Conservation (phyloP, 192 early-diverging fungal genomes). For the Backusella tarrabulga region DNA sequence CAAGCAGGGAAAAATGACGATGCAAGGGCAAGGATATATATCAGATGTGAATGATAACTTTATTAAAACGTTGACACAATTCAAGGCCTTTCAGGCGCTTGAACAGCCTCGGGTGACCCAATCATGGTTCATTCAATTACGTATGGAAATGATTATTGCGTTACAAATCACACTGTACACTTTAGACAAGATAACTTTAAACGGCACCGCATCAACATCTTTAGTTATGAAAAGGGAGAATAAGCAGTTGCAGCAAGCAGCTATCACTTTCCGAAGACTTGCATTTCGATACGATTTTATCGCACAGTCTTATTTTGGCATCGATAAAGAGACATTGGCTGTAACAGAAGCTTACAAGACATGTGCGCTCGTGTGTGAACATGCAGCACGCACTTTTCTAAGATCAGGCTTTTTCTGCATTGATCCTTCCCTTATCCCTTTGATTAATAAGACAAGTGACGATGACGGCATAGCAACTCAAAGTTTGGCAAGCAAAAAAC, state of each 20-base stretch:
- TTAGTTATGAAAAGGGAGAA: neutral
- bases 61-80: constrained; percentile 9
- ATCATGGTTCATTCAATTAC: constrained; percentile 24
- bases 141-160: constrained; percentile 22
- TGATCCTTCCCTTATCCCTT: constrained; percentile 25
- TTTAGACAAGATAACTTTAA: neutral
- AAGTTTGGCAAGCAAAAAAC: neutral
- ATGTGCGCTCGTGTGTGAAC: constrained; percentile 21
- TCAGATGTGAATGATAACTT: constrained; percentile 3
- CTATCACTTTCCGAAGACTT: constrained; percentile 13
- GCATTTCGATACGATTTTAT: constrained; percentile 25
- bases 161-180: constrained; percentile 13
- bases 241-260: neutral
- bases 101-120: constrained; percentile 3
- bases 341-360: constrained; percentile 23
- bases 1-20: neutral
- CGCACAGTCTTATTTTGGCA: constrained; percentile 12
- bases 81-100: constrained; percentile 21
- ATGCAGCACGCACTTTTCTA: constrained; percentile 17
- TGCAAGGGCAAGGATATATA: neutral
- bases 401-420: constrained; percentile 19
- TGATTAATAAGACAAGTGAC: constrained; percentile 9
- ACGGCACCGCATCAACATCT: neutral
- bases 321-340: constrained; percentile 12
- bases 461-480: neutral